Evolutionary conservation across 768 basidiomycete genomes (phyloP).

Genomic region (Pulveroboletus sp.): DNA sequence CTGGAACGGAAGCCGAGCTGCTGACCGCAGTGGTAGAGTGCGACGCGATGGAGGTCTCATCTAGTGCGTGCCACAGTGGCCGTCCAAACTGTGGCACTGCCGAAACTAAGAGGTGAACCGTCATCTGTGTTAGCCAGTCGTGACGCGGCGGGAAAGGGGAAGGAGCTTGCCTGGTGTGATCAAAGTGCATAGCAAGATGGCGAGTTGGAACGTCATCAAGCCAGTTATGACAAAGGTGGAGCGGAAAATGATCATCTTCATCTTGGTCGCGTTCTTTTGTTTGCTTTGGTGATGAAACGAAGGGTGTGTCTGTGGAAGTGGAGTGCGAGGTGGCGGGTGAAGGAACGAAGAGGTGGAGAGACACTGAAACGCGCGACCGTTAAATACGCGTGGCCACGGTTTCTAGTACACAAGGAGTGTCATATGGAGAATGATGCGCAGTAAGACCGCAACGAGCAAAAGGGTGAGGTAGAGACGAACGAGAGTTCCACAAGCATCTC

Average conservation of each 20-base stretch:
- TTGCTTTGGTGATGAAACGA: neutral
- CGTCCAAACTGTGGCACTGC: conserved; percentile 21
- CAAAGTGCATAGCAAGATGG: conserved; percentile 10
- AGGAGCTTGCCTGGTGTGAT: conserved; percentile 10
- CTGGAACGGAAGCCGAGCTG: neutral
- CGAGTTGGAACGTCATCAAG: conserved; percentile 3
- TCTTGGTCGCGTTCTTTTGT: conserved; percentile 1
- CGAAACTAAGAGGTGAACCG: conserved; percentile 1
- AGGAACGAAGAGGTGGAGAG: neutral
- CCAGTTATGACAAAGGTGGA: conserved; percentile 12
- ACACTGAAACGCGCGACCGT: neutral
- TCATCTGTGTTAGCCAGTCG: neutral
- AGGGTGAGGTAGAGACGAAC: too few relatives aligned
- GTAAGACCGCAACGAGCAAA: neutral
- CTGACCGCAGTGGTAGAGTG: neutral
- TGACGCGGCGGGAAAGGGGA: neutral
- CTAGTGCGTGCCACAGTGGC: conserved; percentile 9
- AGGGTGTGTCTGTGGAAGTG: neutral
- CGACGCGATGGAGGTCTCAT: neutral
- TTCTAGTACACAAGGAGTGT: conserved; percentile 11
- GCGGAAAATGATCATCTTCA: conserved; percentile 22
- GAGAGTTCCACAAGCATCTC: too few relatives aligned
- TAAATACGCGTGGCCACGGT: too few relatives aligned
- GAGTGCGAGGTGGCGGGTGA: conserved; percentile 5
- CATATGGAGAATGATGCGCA: conserved; percentile 13